Conservation (phyloP, 805 yeast genomes). For the Saturnispora dispora region DNA sequence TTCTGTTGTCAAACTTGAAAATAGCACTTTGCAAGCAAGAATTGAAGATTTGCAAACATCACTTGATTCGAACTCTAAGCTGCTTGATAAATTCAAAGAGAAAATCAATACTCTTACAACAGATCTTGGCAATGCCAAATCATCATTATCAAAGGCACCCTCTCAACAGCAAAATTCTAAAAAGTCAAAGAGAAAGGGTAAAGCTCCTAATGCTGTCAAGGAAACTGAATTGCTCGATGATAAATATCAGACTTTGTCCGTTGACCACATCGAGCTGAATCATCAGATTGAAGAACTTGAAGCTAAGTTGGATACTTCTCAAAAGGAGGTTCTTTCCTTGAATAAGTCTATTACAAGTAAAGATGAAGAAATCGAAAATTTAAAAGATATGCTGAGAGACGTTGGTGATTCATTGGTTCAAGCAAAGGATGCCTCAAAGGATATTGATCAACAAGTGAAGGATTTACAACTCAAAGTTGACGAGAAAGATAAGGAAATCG, state of each 20-base stretch:
- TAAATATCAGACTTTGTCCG: not conserved
- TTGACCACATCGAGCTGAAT: conserved; percentile 19
- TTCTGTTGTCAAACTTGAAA: not conserved
- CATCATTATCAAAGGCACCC: not conserved
- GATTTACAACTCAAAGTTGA: conserved; percentile 2
- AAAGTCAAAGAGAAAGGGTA: conserved; percentile 15
- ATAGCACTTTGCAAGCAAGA: conserved; percentile 3
- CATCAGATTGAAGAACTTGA: conserved; percentile 19
- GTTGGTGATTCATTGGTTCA: conserved; percentile 75
- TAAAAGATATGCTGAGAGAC: conserved; percentile 66
- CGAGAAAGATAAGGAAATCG: conserved; percentile 7
- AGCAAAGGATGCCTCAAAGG: conserved; percentile 51
- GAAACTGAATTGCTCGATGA: conserved; percentile 2
- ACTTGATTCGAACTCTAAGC: conserved; percentile 17
- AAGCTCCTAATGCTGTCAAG: conserved; percentile 9
- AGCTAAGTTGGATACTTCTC: conserved; percentile 6
- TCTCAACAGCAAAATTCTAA: conserved; percentile 4
- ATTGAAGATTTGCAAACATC: conserved; percentile 14
- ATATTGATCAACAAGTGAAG: conserved; percentile 14
- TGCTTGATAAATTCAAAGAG: conserved; percentile 20
- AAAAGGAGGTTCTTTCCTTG: conserved; percentile 13
- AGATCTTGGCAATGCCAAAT: conserved; percentile 12
- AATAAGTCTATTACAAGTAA: conserved; percentile 32
- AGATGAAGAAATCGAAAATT: conserved; percentile 54
- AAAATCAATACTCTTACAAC: conserved; percentile 18